A percentile compares a stretch with the other conserved stretches of the same genome.
Evolutionary conservation across 371 early-diverging fungal genomes (phyloP).

Genomic region (Mucor velutinosus): DNA sequence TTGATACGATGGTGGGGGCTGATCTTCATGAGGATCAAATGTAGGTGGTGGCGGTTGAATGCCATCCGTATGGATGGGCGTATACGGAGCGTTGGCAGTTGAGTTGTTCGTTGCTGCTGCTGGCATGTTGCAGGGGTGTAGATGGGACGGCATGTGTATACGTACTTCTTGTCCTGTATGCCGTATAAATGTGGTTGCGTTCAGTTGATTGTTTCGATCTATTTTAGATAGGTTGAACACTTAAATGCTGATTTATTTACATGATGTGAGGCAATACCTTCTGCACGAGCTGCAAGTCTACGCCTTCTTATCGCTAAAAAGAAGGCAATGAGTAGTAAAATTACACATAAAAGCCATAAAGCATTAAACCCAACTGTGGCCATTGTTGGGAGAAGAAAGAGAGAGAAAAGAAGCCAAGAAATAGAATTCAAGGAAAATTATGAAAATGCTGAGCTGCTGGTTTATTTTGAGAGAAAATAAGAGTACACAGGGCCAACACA

Average conservation of each 20-base stretch:
- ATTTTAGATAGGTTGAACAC: background rate
- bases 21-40: slow-evolving; percentile 4
- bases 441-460: background rate
- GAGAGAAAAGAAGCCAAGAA: background rate
- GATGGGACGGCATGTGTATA: slow-evolving; percentile 6
- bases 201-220: background rate
- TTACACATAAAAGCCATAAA: slow-evolving; percentile 22
- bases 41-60: slow-evolving; percentile 6
- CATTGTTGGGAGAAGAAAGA: slow-evolving; percentile 5
- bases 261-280: background rate
- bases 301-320: slow-evolving; percentile 18
- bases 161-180: slow-evolving; percentile 6
- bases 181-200: background rate
- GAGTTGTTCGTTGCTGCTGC: background rate
- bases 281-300: slow-evolving; percentile 1
- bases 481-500: too few species aligned
- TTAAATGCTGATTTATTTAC: background rate
- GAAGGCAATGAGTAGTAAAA: slow-evolving; percentile 17
- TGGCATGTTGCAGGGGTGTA: too few species aligned
- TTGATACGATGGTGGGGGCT: slow-evolving; percentile 34
- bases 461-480: background rate
- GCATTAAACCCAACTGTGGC: slow-evolving; percentile 1
- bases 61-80: background rate
- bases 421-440: slow-evolving; percentile 4
- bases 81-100: background rate